Percentiles rank a stretch among this genome's conserved stretches.
Evolutionary conservation across 768 basidiomycete species (phyloP).

Genomic region (Serpula lacrymans): DNA sequence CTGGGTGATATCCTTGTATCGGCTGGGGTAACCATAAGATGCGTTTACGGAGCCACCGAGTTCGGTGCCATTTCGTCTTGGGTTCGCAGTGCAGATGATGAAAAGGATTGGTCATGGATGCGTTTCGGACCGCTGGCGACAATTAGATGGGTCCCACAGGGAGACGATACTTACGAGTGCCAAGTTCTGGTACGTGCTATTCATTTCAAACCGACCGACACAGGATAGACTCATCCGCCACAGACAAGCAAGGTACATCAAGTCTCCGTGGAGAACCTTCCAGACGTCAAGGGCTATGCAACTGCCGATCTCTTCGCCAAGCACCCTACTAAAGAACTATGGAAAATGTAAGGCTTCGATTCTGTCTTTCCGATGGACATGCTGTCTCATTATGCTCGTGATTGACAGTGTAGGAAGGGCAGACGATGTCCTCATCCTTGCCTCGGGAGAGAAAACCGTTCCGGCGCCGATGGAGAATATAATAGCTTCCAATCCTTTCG

Average conservation of each 20-base stretch:
- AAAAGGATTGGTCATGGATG: constrained; percentile 33
- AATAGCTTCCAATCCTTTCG: constrained; percentile 13
- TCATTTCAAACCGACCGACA: neutral
- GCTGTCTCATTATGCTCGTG: neutral
- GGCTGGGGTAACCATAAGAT: constrained; percentile 30
- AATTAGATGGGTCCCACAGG: constrained; percentile 33
- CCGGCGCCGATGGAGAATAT: constrained; percentile 32
- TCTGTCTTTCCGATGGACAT: neutral
- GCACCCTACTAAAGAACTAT: constrained; percentile 43
- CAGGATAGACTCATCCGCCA: neutral
- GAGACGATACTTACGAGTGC: constrained; percentile 35
- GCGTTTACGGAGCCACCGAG: constrained; percentile 40
- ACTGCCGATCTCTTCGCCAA: constrained; percentile 41
- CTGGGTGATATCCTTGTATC: constrained; percentile 32
- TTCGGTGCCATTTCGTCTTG: constrained; percentile 18
- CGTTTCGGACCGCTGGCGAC: constrained; percentile 19
- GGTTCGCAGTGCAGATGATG: constrained; percentile 11
- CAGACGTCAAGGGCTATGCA: constrained; percentile 38
- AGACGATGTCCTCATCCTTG: constrained; percentile 31
- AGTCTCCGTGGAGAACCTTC: constrained; percentile 30
- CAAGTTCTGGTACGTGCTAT: constrained; percentile 32
- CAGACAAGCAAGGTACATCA: constrained; percentile 26
- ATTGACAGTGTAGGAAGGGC: constrained; percentile 34
- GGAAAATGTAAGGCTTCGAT: constrained; percentile 35
- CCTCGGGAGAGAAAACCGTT: constrained; percentile 30